Evolutionary conservation across 495 filamentous ascomycete genomes (phyloP), one percentile per base, ranked within the genome.

Genomic region (Podospora tetraspora): DNA sequence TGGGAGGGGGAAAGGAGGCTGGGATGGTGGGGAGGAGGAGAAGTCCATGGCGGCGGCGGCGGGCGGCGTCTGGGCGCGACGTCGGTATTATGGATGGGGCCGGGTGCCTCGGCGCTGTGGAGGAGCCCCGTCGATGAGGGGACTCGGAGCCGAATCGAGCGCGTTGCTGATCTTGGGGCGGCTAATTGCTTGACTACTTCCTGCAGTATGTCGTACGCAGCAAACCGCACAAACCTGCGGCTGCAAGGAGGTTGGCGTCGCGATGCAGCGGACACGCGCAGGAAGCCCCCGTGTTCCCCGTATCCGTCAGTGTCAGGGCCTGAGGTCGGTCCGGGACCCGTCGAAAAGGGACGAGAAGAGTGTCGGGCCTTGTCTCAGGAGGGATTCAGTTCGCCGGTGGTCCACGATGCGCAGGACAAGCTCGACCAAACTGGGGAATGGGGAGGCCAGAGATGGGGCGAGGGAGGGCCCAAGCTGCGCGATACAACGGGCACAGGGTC

Each of bases 1-100:
- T 37, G 76, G 75, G 52, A 73, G 74, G 57, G 76, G 72, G 56
- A 76, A 75, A 37, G 75, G 72, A 60, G 74, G 76, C 27, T 69
- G 62, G 62, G 63, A 63, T 57, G 75, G 58, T 60, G 68, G 62
- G 21, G 66, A 63, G 16, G 68, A 70, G 27, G 70, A 68, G 57
- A 66, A 68, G 7, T 75, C 76, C 74, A 76, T 74, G 57, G 64
- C 68, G 71, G 72, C 70, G 71, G 70, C 59, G 70, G 66, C 69
- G 61, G 24, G 67, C 64, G 68, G 67, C 70, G 73, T 27, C 66
- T 52, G 43, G 16, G 43, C 63, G 56, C 69, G 68, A 61, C 61
- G 57, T 59, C 61, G 62, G 66, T 70, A 66, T 61, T 72, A 67
- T 69, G 61, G 64, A 69, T 69, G 25, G 69, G 72, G 66, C 65